phyloP scores from a whole-genome alignment of 306 rosid genomes.

The Inga laurina region DNA sequence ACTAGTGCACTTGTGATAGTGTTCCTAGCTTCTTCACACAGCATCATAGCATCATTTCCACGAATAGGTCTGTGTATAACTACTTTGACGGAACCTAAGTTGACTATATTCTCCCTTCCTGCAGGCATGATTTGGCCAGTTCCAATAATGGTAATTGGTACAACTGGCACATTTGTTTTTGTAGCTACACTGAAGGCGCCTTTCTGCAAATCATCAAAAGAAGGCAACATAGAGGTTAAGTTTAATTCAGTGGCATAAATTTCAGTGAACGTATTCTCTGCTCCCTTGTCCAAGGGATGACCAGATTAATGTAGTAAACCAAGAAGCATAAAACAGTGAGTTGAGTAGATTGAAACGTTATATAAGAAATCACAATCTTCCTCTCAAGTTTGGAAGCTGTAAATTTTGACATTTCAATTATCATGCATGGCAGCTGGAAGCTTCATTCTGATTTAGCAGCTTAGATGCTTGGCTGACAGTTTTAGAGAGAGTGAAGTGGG shows the following conservation, averaged over 20 bases:
- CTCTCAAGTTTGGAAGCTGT: background rate
- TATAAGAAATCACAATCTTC: background rate
- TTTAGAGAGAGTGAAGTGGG: background rate
- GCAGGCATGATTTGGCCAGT: constrained; percentile 93
- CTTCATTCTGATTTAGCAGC: background rate
- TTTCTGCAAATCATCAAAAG: constrained; percentile 59
- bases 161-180: constrained; percentile 73
- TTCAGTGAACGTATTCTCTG: background rate
- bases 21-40: constrained; percentile 75
- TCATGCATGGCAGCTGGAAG: background rate
- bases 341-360: background rate
- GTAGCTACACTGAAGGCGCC: constrained; percentile 97
- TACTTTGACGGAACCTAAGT: constrained; percentile 72
- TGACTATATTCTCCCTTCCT: constrained; percentile 75
- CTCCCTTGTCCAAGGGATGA: background rate
- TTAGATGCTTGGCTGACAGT: background rate
- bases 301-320: background rate
- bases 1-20: constrained; percentile 56
- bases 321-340: background rate
- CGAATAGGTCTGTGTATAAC: constrained; percentile 72
- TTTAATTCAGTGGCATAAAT: constrained; percentile 23
- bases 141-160: constrained; percentile 89
- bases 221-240: constrained; percentile 18
- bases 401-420: background rate
- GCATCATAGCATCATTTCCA: constrained; percentile 58